Evolutionary conservation across 208 protist species (phyloP).

Genomic region (Tritrichomonas musculus): DNA sequence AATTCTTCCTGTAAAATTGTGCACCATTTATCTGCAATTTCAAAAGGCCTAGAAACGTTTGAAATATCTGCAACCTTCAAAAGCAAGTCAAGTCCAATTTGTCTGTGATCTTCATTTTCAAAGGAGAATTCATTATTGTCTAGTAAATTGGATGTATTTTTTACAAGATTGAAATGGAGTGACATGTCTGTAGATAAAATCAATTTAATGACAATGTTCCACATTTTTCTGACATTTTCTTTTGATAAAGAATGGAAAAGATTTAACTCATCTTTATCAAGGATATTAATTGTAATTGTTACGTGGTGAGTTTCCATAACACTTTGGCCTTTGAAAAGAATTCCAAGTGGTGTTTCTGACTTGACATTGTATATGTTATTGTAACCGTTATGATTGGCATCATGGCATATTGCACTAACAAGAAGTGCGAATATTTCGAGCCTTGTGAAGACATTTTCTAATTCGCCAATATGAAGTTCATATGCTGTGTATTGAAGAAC

Average conservation of each 20-base stretch:
- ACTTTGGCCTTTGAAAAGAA: conserved; percentile 59
- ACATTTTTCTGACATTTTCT: conserved; percentile 42
- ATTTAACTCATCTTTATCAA: conserved; percentile 37
- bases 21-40: not conserved
- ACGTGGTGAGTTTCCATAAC: conserved; percentile 61
- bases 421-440: conserved; percentile 72
- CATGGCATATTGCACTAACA: conserved; percentile 76
- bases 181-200: conserved; percentile 58
- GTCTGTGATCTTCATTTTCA: not conserved
- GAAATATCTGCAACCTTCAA: not conserved
- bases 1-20: not conserved
- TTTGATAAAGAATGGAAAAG: conserved; percentile 40
- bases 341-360: conserved; percentile 70
- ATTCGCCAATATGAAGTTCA: conserved; percentile 45
- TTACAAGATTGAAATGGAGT: conserved; percentile 47
- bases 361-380: conserved; percentile 86
- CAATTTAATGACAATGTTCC: conserved; percentile 45
- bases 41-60: no score
- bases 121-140: not conserved
- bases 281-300: conserved; percentile 38
- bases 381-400: conserved; percentile 86
- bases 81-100: not conserved
- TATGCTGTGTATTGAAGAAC: conserved; percentile 56
- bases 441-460: conserved; percentile 54
- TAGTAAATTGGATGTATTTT: not conserved